These are phyloP conservation scores for Coffea canephora DNA, from an alignment of 257 asterid species.

Conservation along the genomic window DNA sequence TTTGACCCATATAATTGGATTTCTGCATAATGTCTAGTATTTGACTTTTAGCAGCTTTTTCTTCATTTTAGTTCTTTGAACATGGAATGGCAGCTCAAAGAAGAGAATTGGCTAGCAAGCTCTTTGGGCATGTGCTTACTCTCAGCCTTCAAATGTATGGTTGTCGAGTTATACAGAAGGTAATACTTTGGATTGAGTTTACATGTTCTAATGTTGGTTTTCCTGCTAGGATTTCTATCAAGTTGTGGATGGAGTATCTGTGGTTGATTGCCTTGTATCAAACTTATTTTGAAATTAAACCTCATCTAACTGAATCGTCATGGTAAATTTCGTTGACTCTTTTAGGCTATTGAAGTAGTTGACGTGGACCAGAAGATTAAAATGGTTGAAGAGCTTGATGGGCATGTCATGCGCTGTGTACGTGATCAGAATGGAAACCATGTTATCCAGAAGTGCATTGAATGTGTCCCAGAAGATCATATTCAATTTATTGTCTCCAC, in stretches of 20 bases:
- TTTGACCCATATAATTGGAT: neutral
- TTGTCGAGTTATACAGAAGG: constrained; percentile 98
- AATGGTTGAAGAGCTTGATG: constrained; percentile 95
- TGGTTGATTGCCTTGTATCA: neutral
- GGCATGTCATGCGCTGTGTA: constrained; percentile 89
- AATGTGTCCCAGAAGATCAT: constrained; percentile 85
- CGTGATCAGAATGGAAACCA: constrained; percentile 98
- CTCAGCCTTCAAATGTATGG: constrained; percentile 99
- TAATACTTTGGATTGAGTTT: constrained; percentile 12
- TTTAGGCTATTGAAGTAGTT: constrained; percentile 91
- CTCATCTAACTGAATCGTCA: neutral
- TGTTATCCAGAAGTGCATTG: constrained; percentile 92
- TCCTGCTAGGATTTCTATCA: neutral
- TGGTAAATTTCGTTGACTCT: constrained; percentile 13
- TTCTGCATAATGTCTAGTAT: neutral
- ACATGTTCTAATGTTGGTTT: neutral
- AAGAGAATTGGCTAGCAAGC: constrained; percentile 79
- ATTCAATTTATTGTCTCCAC: constrained; percentile 76
- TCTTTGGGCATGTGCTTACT: constrained; percentile 81
- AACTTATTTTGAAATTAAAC: neutral
- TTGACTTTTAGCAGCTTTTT: neutral
- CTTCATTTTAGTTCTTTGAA: constrained; percentile 70
- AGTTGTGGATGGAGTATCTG: neutral
- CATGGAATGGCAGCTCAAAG: constrained; percentile 88
- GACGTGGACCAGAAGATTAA: constrained; percentile 87